Evolutionary conservation across 352 stramenopile genomes (phyloP), one percentile per base, ranked within the genome.

Genomic region (Phytophthora citrophthora): DNA sequence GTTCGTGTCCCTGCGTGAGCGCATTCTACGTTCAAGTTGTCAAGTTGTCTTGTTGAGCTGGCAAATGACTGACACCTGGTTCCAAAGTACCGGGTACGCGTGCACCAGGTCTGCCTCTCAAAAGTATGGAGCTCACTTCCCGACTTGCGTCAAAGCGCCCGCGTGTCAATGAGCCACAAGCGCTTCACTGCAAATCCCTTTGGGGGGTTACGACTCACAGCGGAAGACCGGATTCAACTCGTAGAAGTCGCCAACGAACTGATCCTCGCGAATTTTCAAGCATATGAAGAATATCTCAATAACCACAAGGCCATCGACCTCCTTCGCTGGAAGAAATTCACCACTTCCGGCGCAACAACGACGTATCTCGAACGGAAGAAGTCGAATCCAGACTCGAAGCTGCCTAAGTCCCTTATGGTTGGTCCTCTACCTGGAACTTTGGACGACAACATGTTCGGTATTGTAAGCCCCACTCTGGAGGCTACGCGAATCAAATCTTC

Each of bases 391-490:
- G 34, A 58, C 11, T 41, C 62, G 0, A 70, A 69, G 3, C 26
- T 78, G 15, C 51, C 67, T 0, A 31, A 52, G 9, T 23, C 67
- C 12, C 67, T 71, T 8, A 68, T 73, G 27, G 44, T 74, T 29
- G 71, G 74, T 2, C 51, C 71, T 2, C 41, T 79, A 2, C 46
- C 46, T 1, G 71, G 68, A 0, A 61, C 53, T 12, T 40, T 83
- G 20, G 61, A 81, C 31, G 71, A 83, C 13, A 63, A 67, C 48
- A 74, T 83, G 72, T 81, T 77, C 44, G 74, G 74, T 8, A 27
- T 73, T 4, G 48, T 81, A n/a, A 64, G 27, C 26, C 60, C 71
- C 13, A 77, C 64, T 2, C 31, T 66, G 0, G 61, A 81, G 12
- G 16, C 57, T 1, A 71, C 63, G 68, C 53, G 54, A 3, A 70